Base-by-base conservation (phyloP, 768 basidiomycete genomes). In the Phlebiopsis flavidoalba region DNA sequence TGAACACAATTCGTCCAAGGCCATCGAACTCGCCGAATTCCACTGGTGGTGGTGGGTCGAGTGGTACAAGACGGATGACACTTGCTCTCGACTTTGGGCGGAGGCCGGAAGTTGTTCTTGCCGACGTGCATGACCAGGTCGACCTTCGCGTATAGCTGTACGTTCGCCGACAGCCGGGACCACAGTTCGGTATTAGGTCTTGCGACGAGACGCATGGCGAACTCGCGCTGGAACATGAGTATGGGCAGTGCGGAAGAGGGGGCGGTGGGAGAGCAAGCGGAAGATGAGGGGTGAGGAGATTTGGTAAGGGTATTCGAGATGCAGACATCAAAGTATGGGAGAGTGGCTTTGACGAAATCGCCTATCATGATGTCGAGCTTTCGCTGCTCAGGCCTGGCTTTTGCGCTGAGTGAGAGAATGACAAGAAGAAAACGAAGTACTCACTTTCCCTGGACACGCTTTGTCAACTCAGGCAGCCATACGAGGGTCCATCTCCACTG, bases 221-320 rank as follows among this genome's bases (percentile, higher is more conserved):
- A 99, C 74, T 99, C 97, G 59, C 95, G 89, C 76, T 99, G 97
- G 78, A 99, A 99, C 97, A 99, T 99, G 77, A 99, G 90, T 63
- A 99, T 93, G 36, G n/a, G 94, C 93, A 60, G 91, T 85, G 24
- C 96, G 93, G 72, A 91, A 93, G 48, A 98, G 79, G 0, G 97
- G 97, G 1, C 97, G 90, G 68, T 98, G 95, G 2, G 97, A 98
- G 53, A 98, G 86, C 36, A 99, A 84, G 61, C 93, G 91, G 82
- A 99, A 99, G 58, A 98, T 89, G 53, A 99, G 88, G 5, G 95
- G 93, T 0, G 97, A 98, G 1, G 97, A 98, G 67, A 99, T 99
- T 74, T 98, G 95, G 74, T 98, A 99, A 0, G 97, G 97, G 97
- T 99, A 71, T 99, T 99, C 67, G 93, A 95, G 69, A 99, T 98